phyloP scores from a whole-genome alignment of 1,139 yeast genomes.

The Pichia sp. region DNA sequence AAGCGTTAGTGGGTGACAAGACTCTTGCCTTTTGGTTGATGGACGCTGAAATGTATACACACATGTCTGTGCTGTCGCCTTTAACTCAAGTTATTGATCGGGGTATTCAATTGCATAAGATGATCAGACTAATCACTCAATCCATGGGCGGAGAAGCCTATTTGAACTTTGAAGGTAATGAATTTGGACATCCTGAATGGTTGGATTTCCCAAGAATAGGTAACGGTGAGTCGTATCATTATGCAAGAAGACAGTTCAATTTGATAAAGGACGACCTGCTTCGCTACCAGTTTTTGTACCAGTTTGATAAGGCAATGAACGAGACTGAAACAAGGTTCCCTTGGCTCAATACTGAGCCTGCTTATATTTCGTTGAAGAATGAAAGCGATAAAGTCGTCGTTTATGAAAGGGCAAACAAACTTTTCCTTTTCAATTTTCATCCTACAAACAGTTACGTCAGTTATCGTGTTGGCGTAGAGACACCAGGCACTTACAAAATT shows the following conservation, averaged over 20 bases:
- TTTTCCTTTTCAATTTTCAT: slow-evolving; percentile 87
- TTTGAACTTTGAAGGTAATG: slow-evolving; percentile 94
- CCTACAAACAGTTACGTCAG: slow-evolving; percentile 79
- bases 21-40: slow-evolving; percentile 96
- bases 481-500: slow-evolving; percentile 69
- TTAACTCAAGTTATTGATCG: slow-evolving; percentile 78
- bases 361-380: slow-evolving; percentile 82
- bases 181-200: slow-evolving; percentile 99
- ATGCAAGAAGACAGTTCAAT: slow-evolving; percentile 92
- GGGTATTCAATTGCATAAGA: slow-evolving; percentile 84
- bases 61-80: slow-evolving; percentile 77
- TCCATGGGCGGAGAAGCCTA: slow-evolving; percentile 95
- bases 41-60: slow-evolving; percentile 98
- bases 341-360: slow-evolving; percentile 67
- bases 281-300: slow-evolving; percentile 71
- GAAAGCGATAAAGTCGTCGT: slow-evolving; percentile 85
- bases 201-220: slow-evolving; percentile 93
- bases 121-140: slow-evolving; percentile 83
- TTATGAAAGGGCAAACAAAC: slow-evolving; percentile 79
- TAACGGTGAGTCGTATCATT: slow-evolving; percentile 82
- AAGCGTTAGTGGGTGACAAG: slow-evolving; percentile 95
- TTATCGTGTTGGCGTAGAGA: slow-evolving; percentile 84
- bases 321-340: slow-evolving; percentile 62
- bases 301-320: slow-evolving; percentile 84
- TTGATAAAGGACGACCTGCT: slow-evolving; percentile 73